Conservation (phyloP, 139 green algal species). For the Micromonas commoda region DNA sequence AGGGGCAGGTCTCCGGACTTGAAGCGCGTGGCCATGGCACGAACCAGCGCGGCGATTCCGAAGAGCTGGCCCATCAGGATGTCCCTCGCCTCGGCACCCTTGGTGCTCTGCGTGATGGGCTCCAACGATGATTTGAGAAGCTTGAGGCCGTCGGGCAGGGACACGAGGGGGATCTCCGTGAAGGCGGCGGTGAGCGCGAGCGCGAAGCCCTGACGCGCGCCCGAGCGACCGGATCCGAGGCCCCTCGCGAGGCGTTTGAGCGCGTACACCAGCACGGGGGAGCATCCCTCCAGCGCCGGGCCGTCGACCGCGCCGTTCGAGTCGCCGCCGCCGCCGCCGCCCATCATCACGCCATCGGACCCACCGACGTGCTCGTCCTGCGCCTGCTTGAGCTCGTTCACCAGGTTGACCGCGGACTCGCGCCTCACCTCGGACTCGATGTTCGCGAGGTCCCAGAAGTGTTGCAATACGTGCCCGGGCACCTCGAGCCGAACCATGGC, state of each 20-base stretch:
- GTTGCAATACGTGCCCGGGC: neutral
- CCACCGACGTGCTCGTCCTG: neutral
- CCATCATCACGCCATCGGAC: no score
- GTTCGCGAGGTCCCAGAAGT: constrained; percentile 22
- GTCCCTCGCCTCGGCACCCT: constrained; percentile 21
- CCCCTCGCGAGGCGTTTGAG: constrained; percentile 16
- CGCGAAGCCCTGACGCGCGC: constrained; percentile 29
- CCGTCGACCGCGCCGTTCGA: neutral
- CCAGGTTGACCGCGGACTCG: neutral
- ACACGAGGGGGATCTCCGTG: neutral
- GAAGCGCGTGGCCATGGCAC: neutral
- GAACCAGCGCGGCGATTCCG: constrained; percentile 12
- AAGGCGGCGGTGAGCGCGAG: constrained; percentile 1
- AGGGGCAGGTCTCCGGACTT: neutral
- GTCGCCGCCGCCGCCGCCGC: neutral
- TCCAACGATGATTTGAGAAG: neutral
- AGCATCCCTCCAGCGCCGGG: neutral
- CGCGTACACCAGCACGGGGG: constrained; percentile 3
- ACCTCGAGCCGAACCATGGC: neutral
- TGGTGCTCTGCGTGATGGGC: constrained; percentile 21
- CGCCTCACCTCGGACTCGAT: neutral
- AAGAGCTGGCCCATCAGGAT: constrained; percentile 25
- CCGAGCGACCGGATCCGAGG: neutral
- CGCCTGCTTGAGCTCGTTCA: neutral
- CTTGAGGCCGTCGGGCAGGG: neutral